These are phyloP conservation scores for Rutstroemia sp. DNA, from an alignment of 2,329 filamentous ascomycete species.

Conservation along the genomic window DNA sequence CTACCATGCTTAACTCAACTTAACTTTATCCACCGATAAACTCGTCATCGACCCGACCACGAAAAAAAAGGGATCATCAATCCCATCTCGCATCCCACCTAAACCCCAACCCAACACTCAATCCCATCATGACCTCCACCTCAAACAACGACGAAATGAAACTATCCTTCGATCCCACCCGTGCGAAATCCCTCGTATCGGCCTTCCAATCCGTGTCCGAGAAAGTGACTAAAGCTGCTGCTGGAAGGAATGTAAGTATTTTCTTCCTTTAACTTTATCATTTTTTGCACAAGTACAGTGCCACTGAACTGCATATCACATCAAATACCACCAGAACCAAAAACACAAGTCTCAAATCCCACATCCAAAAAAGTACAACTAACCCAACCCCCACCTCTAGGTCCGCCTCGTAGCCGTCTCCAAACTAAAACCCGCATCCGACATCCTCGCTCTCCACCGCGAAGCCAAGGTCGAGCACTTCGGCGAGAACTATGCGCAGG, in stretches of 20 bases:
- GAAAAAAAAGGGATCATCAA: not conserved
- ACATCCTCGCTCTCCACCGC: slow-evolving; percentile 76
- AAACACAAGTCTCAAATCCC: not conserved
- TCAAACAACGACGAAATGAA: slow-evolving; percentile 40
- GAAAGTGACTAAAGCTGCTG: slow-evolving; percentile 46
- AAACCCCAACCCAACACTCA: not conserved
- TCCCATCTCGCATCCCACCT: not conserved
- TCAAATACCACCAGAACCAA: not conserved
- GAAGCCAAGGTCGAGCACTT: slow-evolving; percentile 63
- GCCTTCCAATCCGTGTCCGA: slow-evolving; percentile 55
- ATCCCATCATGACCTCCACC: not conserved
- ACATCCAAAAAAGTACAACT: not conserved
- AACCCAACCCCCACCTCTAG: slow-evolving; percentile 33
- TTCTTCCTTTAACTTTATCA: slow-evolving; percentile 2
- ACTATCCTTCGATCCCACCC: slow-evolving; percentile 43
- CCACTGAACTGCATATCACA: not conserved
- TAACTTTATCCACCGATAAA: not conserved
- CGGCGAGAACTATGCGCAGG: slow-evolving; percentile 93
- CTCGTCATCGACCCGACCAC: not conserved
- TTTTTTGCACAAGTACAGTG: not conserved
- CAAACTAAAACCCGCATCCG: slow-evolving; percentile 88
- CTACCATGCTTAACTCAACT: not conserved
- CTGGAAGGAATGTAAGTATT: slow-evolving; percentile 46
- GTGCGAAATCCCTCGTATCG: slow-evolving; percentile 54
- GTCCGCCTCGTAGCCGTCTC: slow-evolving; percentile 89